phyloP scores from a whole-genome alignment of 805 yeast genomes.

The Metschnikowia santaceciliae region DNA sequence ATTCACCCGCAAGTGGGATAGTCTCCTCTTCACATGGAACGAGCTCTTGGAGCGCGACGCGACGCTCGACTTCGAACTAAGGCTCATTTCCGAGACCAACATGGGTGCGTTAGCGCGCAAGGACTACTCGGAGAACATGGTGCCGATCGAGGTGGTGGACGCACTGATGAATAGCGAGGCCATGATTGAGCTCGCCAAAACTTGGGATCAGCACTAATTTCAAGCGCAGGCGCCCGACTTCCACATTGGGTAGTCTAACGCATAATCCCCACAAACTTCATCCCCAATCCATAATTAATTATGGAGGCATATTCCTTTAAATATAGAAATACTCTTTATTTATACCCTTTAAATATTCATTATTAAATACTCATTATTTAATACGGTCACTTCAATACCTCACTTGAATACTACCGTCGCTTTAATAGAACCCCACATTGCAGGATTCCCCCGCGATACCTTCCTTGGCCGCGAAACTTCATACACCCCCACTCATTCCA shows the following conservation, averaged over 20 bases:
- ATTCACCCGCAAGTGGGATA: conserved; percentile 71
- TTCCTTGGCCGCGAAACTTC: no score
- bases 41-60: conserved; percentile 47
- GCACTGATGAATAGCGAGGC: conserved; percentile 68
- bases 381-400: no score
- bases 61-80: conserved; percentile 45
- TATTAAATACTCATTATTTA: no score
- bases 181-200: conserved; percentile 63
- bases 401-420: no score
- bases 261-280: no score
- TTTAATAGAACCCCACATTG: no score
- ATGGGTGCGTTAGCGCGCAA: conserved; percentile 73
- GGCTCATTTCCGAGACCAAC: conserved; percentile 67
- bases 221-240: not conserved
- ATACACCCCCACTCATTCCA: not conserved
- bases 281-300: no score
- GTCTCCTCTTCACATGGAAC: conserved; percentile 79
- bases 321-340: no score
- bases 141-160: conserved; percentile 87
- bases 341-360: no score
- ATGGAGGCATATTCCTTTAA: no score
- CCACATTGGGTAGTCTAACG: no score
- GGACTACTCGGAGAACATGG: conserved; percentile 86
- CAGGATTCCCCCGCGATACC: no score
- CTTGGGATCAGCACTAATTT: conserved; percentile 39